Evolutionary conservation across 1,139 yeast genomes (phyloP).

Genomic region (Taphrina pruni): DNA sequence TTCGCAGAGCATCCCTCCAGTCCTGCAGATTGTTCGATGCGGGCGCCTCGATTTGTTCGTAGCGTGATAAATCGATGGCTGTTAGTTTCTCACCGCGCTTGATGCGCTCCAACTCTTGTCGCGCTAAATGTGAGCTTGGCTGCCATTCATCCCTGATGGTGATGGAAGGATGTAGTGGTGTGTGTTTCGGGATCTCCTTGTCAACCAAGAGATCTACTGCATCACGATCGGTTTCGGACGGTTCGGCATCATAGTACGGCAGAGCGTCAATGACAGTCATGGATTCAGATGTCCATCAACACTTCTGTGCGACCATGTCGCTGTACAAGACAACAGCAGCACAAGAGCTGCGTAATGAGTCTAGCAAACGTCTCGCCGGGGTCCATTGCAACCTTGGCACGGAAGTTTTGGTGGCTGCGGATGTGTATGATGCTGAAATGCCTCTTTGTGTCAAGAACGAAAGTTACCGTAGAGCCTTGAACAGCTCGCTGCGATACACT

Average conservation of each 20-base stretch:
- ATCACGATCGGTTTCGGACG: slow-evolving; percentile 33
- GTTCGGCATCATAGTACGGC: slow-evolving; percentile 32
- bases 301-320: neutral
- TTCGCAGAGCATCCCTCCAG: slow-evolving; percentile 8
- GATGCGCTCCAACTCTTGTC: slow-evolving; percentile 26
- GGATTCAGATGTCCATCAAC: neutral
- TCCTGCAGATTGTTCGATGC: neutral
- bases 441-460: neutral
- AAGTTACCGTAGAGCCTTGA: neutral
- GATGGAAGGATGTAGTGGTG: slow-evolving; percentile 36
- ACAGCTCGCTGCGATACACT: neutral
- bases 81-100: slow-evolving; percentile 9
- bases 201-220: slow-evolving; percentile 33
- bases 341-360: too few relatives aligned
- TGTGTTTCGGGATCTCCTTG: slow-evolving; percentile 20
- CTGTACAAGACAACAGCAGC: too few relatives aligned
- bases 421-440: slow-evolving; percentile 5
- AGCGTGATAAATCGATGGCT: slow-evolving; percentile 37
- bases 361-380: too few relatives aligned
- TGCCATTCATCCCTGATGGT: slow-evolving; percentile 14
- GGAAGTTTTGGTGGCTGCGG: slow-evolving; percentile 7
- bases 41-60: slow-evolving; percentile 21
- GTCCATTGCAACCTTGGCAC: neutral
- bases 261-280: slow-evolving; percentile 19
- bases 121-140: slow-evolving; percentile 21